A percentile compares a stretch with the other conserved stretches of the same genome.
These are phyloP conservation scores for Linum usitatissimum DNA, from an alignment of 345 rosid genomes.

Conservation along the genomic window DNA sequence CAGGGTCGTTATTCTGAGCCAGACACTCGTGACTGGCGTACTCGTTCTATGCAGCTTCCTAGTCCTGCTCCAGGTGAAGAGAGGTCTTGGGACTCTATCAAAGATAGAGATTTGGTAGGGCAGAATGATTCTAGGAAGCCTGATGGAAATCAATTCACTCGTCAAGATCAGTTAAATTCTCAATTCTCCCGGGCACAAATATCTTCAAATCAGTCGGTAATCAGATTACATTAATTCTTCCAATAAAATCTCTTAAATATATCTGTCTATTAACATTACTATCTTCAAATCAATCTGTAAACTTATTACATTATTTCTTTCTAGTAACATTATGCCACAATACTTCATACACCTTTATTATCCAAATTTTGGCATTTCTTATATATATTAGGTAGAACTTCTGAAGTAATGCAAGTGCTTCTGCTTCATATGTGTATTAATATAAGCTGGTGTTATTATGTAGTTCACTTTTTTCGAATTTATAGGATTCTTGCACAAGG, in stretches of 20 bases:
- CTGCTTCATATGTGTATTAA: too few relatives aligned
- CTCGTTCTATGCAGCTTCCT: slow-evolving; percentile 47
- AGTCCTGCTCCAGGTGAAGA: slow-evolving; percentile 53
- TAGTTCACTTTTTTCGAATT: too few relatives aligned
- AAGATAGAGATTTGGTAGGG: slow-evolving; percentile 33
- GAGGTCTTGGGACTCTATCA: slow-evolving; percentile 50
- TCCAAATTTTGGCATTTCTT: too few relatives aligned
- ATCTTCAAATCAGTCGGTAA: slow-evolving; percentile 48
- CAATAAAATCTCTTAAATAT: too few relatives aligned
- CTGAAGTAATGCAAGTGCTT: too few relatives aligned
- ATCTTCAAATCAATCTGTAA: slow-evolving; percentile 48
- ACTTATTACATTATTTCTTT: too few relatives aligned
- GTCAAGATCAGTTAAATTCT: slow-evolving; percentile 37
- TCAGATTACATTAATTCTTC: background rate
- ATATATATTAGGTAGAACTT: too few relatives aligned
- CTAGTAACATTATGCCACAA: too few relatives aligned
- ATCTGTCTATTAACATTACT: background rate
- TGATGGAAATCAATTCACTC: slow-evolving; percentile 37
- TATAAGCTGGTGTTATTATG: too few relatives aligned
- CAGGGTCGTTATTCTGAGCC: slow-evolving; percentile 63
- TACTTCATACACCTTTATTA: too few relatives aligned
- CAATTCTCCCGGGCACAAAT: slow-evolving; percentile 37
- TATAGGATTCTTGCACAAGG: too few relatives aligned
- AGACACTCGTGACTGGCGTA: slow-evolving; percentile 91
- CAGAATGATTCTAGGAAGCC: slow-evolving; percentile 35